phyloP scores from a whole-genome alignment of 2,329 filamentous ascomycete genomes.

The Apiospora rasikravindrae region DNA sequence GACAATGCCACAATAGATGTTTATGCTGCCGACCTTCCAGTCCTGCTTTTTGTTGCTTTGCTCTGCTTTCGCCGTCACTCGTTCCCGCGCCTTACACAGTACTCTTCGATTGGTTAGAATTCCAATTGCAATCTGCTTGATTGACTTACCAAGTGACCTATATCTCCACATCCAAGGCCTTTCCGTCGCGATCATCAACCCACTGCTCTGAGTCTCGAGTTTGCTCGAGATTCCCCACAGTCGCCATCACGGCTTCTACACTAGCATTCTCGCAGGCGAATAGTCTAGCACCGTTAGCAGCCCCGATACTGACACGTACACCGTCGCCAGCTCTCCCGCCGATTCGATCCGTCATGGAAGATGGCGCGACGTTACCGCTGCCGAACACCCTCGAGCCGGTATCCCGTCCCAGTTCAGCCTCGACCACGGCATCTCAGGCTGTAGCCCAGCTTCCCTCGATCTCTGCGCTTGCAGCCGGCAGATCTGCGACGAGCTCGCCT shows the following conservation, averaged over 20 bases:
- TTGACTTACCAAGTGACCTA: not conserved
- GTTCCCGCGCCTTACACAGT: not conserved
- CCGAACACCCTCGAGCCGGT: conserved; percentile 50
- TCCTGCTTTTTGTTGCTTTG: not conserved
- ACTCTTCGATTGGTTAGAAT: not conserved
- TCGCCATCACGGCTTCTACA: conserved; percentile 31
- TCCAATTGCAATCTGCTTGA: not conserved
- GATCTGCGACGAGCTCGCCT: conserved; percentile 46
- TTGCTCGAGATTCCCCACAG: conserved; percentile 29
- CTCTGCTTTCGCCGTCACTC: not conserved
- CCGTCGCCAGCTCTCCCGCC: conserved; percentile 31
- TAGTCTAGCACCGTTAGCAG: conserved; percentile 30
- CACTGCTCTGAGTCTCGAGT: conserved; percentile 25
- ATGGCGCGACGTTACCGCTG: conserved; percentile 44
- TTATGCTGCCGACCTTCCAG: not conserved
- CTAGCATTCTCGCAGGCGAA: conserved; percentile 29
- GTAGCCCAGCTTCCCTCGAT: conserved; percentile 54
- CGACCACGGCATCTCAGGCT: conserved; percentile 47
- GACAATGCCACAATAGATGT: not conserved
- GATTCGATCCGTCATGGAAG: conserved; percentile 52
- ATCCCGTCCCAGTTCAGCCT: conserved; percentile 55
- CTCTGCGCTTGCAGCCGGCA: conserved; percentile 49
- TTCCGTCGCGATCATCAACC: not conserved
- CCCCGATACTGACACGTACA: conserved; percentile 29
- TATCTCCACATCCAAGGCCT: no score